Conservation (phyloP, 2,329 filamentous ascomycete genomes). For the Cercospora citrullina region DNA sequence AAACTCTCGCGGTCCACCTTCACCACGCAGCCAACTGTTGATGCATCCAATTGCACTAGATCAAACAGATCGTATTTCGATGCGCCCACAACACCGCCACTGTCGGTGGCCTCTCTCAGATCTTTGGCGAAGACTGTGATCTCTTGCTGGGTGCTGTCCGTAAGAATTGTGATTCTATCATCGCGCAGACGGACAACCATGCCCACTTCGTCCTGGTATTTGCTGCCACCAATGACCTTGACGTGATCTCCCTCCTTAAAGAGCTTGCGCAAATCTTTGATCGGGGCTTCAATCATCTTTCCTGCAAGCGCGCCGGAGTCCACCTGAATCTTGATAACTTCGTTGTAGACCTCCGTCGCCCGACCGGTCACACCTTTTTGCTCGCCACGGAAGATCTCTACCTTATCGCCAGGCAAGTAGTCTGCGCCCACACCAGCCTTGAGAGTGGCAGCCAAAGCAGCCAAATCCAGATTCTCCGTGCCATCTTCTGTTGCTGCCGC, state of each 20-base stretch:
- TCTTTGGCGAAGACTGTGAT: conserved; percentile 99
- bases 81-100: conserved; percentile 79
- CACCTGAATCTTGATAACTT: conserved; percentile 87
- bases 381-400: conserved; percentile 94
- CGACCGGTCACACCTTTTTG: conserved; percentile 88
- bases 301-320: conserved; percentile 78
- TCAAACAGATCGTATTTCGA: conserved; percentile 91
- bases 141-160: conserved; percentile 87
- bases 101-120: conserved; percentile 87
- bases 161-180: conserved; percentile 88
- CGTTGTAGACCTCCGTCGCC: conserved; percentile 80
- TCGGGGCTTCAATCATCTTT: conserved; percentile 86
- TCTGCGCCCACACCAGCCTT: conserved; percentile 80
- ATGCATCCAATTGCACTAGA: conserved; percentile 87
- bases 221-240: conserved; percentile 95
- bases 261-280: conserved; percentile 86
- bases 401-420: conserved; percentile 90
- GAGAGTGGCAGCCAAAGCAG: conserved; percentile 83
- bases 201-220: conserved; percentile 91
- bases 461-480: conserved; percentile 88
- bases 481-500: conserved; percentile 86
- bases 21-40: conserved; percentile 89
- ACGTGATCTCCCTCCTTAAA: conserved; percentile 95
- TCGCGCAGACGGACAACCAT: conserved; percentile 94
- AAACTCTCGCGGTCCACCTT: conserved; percentile 94